Conservation (phyloP, 257 asterid genomes). For the Nicotiana tomentosiformis region DNA sequence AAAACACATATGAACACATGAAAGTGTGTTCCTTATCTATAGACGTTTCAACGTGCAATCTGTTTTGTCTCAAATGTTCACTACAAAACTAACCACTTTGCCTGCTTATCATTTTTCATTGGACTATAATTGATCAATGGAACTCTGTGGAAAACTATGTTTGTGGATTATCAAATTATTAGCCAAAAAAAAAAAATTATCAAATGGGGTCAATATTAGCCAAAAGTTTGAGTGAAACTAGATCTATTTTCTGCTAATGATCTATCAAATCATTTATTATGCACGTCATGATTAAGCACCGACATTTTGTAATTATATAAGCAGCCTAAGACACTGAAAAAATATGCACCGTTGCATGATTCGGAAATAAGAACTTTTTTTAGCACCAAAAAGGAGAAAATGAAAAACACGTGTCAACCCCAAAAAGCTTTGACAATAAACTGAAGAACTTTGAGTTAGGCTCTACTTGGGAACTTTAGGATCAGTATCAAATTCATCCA, state of each 20-base stretch:
- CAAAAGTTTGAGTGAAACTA: neutral
- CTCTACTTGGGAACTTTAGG: neutral
- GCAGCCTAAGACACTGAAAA: neutral
- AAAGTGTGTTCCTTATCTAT: neutral
- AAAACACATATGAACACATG: neutral
- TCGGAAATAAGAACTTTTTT: too few relatives aligned
- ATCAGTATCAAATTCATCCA: neutral
- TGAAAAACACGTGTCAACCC: too few relatives aligned
- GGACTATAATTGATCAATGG: neutral
- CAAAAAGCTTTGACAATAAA: too few relatives aligned
- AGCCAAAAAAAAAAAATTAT: too few relatives aligned
- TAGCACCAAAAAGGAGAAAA: too few relatives aligned
- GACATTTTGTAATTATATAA: too few relatives aligned
- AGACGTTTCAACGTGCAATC: neutral
- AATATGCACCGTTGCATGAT: neutral
- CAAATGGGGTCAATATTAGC: neutral
- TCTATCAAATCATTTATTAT: neutral
- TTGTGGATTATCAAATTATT: too few relatives aligned
- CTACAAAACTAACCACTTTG: neutral
- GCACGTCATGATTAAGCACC: neutral
- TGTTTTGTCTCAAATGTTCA: neutral
- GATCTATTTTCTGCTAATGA: neutral
- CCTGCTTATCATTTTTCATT: neutral
- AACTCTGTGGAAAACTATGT: neutral
- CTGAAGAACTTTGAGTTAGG: neutral